Evolutionary conservation across 2,329 filamentous ascomycete species (phyloP).

Genomic region (Aspergillus alliaceus): DNA sequence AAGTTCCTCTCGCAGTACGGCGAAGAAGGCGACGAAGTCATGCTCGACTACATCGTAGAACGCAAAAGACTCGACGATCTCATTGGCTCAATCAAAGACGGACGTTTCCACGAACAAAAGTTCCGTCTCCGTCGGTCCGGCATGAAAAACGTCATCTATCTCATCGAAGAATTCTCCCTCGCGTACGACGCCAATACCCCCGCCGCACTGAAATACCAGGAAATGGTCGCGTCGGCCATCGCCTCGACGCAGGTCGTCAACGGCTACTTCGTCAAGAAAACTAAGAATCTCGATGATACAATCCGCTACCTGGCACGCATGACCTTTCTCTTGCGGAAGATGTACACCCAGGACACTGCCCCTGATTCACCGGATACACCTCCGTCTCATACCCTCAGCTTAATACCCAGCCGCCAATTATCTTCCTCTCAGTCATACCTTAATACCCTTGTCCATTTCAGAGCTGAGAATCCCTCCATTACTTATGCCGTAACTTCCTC

Average conservation of each 20-base stretch:
- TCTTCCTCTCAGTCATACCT: constrained; percentile 68
- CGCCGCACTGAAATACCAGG: constrained; percentile 55
- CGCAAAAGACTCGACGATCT: constrained; percentile 79
- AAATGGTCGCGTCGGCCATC: constrained; percentile 70
- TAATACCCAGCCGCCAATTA: constrained; percentile 63
- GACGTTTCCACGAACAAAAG: constrained; percentile 81
- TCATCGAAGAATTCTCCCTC: constrained; percentile 72
- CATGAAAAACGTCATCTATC: constrained; percentile 73
- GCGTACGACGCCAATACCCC: constrained; percentile 51
- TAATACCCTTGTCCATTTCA: constrained; percentile 61
- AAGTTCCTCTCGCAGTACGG: constrained; percentile 57
- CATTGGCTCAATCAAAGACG: constrained; percentile 77
- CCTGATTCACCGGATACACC: not conserved
- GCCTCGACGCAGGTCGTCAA: constrained; percentile 76
- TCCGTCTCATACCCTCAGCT: constrained; percentile 44
- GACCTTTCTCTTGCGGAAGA: constrained; percentile 65
- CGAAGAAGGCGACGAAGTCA: constrained; percentile 62
- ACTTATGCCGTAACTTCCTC: constrained; percentile 67
- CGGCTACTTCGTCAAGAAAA: constrained; percentile 76
- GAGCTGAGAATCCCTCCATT: constrained; percentile 46
- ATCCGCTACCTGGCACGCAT: constrained; percentile 73
- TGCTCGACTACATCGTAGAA: constrained; percentile 79
- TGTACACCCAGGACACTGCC: constrained; percentile 48
- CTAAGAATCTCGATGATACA: constrained; percentile 72
- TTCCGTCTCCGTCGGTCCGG: constrained; percentile 73